A percentile compares a stretch with the other conserved stretches of the same genome.
phyloP scores from a whole-genome alignment of 1,284 basidiomycete genomes.

The Cryptococcus sp. region DNA sequence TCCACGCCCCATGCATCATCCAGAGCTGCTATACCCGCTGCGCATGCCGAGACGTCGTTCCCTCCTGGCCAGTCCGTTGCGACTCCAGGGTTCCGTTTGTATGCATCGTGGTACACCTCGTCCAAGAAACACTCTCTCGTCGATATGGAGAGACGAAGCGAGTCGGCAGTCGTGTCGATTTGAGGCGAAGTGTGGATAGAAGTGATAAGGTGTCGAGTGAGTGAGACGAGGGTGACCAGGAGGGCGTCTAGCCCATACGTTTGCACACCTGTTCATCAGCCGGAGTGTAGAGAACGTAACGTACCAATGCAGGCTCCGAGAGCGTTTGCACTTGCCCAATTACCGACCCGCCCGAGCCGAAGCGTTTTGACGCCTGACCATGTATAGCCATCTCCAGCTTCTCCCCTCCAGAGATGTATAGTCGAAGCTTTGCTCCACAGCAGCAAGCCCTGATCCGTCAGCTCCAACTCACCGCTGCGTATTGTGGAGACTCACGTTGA shows the following conservation, averaged over 20 bases:
- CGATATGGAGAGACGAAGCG: slow-evolving; percentile 20
- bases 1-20: slow-evolving; percentile 18
- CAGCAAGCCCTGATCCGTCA: slow-evolving; percentile 23
- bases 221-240: slow-evolving; percentile 26
- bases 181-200: slow-evolving; percentile 19
- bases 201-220: slow-evolving; percentile 32
- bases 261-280: slow-evolving; percentile 23
- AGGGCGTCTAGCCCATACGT: slow-evolving; percentile 14
- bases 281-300: slow-evolving; percentile 1
- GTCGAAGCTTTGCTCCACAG: slow-evolving; percentile 36
- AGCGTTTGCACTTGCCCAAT: slow-evolving; percentile 39
- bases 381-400: neutral
- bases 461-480: neutral
- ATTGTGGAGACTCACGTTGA: slow-evolving; percentile 17
- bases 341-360: slow-evolving; percentile 27
- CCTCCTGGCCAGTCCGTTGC: neutral
- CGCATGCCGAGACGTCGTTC: slow-evolving; percentile 18
- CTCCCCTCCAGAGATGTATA: slow-evolving; percentile 21
- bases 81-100: slow-evolving; percentile 2
- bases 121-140: slow-evolving; percentile 34
- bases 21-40: slow-evolving; percentile 17
- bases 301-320: slow-evolving; percentile 30
- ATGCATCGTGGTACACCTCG: slow-evolving; percentile 9
- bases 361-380: slow-evolving; percentile 17
- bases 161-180: slow-evolving; percentile 17